phyloP scores from a whole-genome alignment of 352 stramenopile species.

The Discostella stelligera region DNA sequence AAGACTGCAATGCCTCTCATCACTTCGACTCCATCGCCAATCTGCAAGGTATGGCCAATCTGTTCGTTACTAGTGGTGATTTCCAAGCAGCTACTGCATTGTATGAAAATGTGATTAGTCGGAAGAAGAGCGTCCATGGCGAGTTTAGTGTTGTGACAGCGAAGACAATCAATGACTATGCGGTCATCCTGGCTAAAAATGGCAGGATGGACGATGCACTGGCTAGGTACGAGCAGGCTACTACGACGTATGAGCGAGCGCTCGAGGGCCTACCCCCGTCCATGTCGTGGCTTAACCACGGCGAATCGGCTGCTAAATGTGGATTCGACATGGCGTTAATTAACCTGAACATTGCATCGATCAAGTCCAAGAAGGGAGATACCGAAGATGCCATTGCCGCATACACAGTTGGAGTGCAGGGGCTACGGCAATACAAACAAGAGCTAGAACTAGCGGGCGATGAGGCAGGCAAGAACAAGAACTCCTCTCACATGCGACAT shows the following conservation, averaged over 20 bases:
- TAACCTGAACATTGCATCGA: conserved; percentile 82
- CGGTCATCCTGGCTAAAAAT: conserved; percentile 80
- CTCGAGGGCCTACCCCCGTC: conserved; percentile 55
- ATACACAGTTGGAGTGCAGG: conserved; percentile 74
- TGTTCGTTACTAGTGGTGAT: conserved; percentile 77
- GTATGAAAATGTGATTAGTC: conserved; percentile 80
- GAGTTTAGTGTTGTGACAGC: conserved; percentile 67
- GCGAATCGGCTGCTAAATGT: conserved; percentile 77
- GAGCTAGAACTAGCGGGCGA: conserved; percentile 52
- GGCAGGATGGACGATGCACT: conserved; percentile 77
- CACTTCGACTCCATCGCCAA: conserved; percentile 81
- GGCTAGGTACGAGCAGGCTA: conserved; percentile 74
- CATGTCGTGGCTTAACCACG: conserved; percentile 60
- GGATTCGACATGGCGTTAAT: conserved; percentile 81
- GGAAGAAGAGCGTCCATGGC: conserved; percentile 71
- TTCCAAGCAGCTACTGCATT: conserved; percentile 70
- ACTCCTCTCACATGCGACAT: conserved; percentile 77
- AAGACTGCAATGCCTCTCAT: conserved; percentile 72
- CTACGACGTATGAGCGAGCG: conserved; percentile 58
- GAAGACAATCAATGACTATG: conserved; percentile 82
- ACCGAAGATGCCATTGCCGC: conserved; percentile 64
- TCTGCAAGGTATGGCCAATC: conserved; percentile 72
- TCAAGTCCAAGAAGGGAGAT: conserved; percentile 80
- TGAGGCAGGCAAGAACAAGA: conserved; percentile 59
- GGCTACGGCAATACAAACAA: conserved; percentile 70